A percentile compares a stretch with the other conserved stretches of the same genome.
phyloP scores from a whole-genome alignment of 495 filamentous ascomycete genomes.

The Gamarada debralockiae region DNA sequence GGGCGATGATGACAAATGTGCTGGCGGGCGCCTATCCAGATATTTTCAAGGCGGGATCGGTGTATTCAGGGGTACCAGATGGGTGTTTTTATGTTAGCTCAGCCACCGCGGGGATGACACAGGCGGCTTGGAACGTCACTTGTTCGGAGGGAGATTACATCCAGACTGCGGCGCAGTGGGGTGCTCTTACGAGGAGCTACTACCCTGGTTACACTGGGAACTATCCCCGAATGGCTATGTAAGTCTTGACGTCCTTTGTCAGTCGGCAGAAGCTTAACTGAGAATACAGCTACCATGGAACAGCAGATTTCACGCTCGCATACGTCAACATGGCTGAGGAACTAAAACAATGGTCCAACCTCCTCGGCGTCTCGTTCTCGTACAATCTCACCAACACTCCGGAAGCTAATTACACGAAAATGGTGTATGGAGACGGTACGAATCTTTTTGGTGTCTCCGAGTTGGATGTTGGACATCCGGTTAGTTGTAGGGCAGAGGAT shows the following conservation, averaged over 20 bases:
- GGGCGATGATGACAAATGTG: conserved; percentile 55
- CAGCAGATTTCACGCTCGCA: conserved; percentile 36
- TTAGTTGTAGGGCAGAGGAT: conserved; percentile 34
- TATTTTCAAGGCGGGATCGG: conserved; percentile 44
- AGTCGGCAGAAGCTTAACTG: conserved; percentile 7
- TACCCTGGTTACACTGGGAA: conserved; percentile 46
- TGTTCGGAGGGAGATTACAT: conserved; percentile 25
- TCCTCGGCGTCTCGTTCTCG: conserved; percentile 34
- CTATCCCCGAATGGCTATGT: conserved; percentile 44
- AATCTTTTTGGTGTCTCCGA: conserved; percentile 43
- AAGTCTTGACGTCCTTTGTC: conserved; percentile 9
- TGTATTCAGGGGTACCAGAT: conserved; percentile 47
- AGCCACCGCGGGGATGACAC: conserved; percentile 35
- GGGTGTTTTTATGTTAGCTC: conserved; percentile 43
- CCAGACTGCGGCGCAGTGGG: conserved; percentile 44
- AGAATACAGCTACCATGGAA: conserved; percentile 37
- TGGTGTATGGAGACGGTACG: conserved; percentile 45
- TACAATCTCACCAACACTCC: conserved; percentile 37
- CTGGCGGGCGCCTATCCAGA: conserved; percentile 48
- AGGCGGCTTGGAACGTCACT: conserved; percentile 16
- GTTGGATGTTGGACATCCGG: conserved; percentile 40
- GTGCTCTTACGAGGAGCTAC: conserved; percentile 37
- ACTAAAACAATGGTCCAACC: conserved; percentile 38
- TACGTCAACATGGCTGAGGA: conserved; percentile 40
- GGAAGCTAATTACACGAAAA: conserved; percentile 46